A percentile compares a stretch with the other conserved stretches of the same genome.
Evolutionary conservation across 257 asterid genomes (phyloP).

Genomic region (Salvia rosmarinus): DNA sequence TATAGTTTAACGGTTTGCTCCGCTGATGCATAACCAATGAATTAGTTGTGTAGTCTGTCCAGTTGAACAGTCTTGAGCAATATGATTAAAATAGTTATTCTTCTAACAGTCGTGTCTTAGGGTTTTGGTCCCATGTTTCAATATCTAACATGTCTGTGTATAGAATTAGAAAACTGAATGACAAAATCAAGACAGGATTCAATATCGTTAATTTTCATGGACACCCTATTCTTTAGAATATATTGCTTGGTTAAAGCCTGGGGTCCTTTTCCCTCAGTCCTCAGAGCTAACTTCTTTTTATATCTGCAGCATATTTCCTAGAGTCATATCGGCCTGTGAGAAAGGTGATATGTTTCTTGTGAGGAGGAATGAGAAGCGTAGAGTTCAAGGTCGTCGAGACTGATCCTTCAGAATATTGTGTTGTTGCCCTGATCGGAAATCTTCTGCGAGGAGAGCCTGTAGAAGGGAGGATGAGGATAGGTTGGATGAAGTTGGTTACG

Average conservation of each 20-base stretch:
- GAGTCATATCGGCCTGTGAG: conserved; percentile 62
- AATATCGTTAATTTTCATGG: not conserved
- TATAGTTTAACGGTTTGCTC: not conserved
- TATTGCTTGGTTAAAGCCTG: conserved; percentile 2
- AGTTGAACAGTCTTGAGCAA: not conserved
- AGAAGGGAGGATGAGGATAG: conserved; percentile 62
- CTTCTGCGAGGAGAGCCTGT: conserved; percentile 54
- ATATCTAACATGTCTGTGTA: too few relatives aligned
- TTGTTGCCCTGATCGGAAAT: conserved; percentile 54
- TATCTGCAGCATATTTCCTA: conserved; percentile 55
- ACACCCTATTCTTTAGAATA: not conserved
- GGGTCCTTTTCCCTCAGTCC: not conserved
- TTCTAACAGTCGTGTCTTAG: not conserved
- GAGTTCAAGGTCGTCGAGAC: conserved; percentile 63
- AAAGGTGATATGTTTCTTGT: conserved; percentile 60
- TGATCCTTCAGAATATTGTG: conserved; percentile 60
- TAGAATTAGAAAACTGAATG: not conserved
- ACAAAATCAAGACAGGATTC: not conserved
- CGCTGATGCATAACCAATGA: too few relatives aligned
- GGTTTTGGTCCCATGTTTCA: not conserved
- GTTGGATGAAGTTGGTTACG: conserved; percentile 60
- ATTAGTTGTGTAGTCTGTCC: not conserved
- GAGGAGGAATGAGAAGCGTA: conserved; percentile 64
- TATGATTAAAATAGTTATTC: not conserved
- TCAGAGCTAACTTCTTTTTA: not conserved